Percentiles rank a stretch among this genome's conserved stretches.
These are phyloP conservation scores for Amanita muscaria DNA, from an alignment of 768 basidiomycete genomes.

Conservation along the genomic window DNA sequence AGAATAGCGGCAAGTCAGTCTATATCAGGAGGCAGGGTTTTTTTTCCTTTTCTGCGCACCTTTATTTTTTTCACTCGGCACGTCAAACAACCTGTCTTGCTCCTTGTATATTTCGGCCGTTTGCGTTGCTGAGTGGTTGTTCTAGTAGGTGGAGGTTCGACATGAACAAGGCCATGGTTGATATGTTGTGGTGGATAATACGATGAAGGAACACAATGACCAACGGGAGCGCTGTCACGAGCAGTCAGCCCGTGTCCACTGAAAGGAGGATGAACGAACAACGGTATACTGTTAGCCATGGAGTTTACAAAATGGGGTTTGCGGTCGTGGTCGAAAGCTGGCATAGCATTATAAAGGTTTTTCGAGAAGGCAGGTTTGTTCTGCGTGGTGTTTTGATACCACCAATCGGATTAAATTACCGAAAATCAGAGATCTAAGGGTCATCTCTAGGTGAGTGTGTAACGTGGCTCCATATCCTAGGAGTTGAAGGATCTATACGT, in stretches of 20 bases:
- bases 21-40: constrained; percentile 5
- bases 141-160: constrained; percentile 39
- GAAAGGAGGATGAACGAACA: constrained; percentile 31
- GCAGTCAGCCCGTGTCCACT: constrained; percentile 12
- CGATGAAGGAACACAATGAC: constrained; percentile 33
- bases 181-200: constrained; percentile 31
- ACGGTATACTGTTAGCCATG: constrained; percentile 47
- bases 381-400: constrained; percentile 27
- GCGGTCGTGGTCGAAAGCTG: constrained; percentile 28
- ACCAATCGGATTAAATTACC: constrained; percentile 46
- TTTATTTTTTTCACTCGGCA: constrained; percentile 95
- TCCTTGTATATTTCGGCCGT: constrained; percentile 88
- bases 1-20: constrained; percentile 1
- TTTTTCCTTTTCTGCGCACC: constrained; percentile 33
- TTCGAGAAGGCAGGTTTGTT: constrained; percentile 24
- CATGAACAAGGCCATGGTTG: constrained; percentile 34
- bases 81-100: constrained; percentile 90
- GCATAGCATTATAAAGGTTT: constrained; percentile 46
- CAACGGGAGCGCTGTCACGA: constrained; percentile 26
- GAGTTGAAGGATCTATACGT: constrained; percentile 30
- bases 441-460: constrained; percentile 38
- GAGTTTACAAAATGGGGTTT: constrained; percentile 30
- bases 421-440: constrained; percentile 71
- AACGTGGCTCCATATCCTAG: constrained; percentile 33
- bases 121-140: constrained; percentile 45